phyloP scores from a whole-genome alignment of 1,284 basidiomycete species.

The Cutaneotrichosporon cutaneum region DNA sequence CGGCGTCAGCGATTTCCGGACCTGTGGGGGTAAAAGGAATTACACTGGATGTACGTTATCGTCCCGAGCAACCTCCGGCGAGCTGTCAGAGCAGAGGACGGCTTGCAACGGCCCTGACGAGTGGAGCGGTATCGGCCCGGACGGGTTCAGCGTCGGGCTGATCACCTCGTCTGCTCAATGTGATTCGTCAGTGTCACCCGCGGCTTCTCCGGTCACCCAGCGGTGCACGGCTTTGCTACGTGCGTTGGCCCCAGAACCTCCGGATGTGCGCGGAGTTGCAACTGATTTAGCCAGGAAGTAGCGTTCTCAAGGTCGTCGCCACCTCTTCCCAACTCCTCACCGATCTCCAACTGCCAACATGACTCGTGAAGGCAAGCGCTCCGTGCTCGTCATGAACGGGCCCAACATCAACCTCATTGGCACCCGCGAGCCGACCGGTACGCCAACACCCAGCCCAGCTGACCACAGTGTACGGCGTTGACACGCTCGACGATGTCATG shows the following conservation, averaged over 20 bases:
- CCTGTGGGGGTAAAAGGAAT: background rate
- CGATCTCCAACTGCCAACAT: background rate
- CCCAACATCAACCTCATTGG: slow-evolving; percentile 52
- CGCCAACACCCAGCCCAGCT: background rate
- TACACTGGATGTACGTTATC: background rate
- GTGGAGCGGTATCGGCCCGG: background rate
- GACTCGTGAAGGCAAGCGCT: slow-evolving; percentile 12
- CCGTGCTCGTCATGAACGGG: slow-evolving; percentile 37
- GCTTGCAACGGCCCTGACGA: background rate
- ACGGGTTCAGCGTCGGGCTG: background rate
- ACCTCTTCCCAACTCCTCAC: background rate
- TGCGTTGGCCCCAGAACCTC: background rate
- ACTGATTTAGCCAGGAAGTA: background rate
- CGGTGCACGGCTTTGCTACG: background rate
- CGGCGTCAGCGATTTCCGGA: background rate
- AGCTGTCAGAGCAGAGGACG: background rate
- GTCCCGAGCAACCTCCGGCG: background rate
- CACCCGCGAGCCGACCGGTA: slow-evolving; percentile 37
- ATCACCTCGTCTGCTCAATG: background rate
- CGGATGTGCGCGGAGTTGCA: background rate
- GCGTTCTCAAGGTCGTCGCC: background rate
- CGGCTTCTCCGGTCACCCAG: no score
- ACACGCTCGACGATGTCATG: slow-evolving; percentile 37
- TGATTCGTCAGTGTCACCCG: no score
- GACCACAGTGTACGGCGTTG: slow-evolving; percentile 40